These are phyloP conservation scores for Verticillium longisporum DNA, from an alignment of 2,329 filamentous ascomycete genomes.

Conservation along the genomic window DNA sequence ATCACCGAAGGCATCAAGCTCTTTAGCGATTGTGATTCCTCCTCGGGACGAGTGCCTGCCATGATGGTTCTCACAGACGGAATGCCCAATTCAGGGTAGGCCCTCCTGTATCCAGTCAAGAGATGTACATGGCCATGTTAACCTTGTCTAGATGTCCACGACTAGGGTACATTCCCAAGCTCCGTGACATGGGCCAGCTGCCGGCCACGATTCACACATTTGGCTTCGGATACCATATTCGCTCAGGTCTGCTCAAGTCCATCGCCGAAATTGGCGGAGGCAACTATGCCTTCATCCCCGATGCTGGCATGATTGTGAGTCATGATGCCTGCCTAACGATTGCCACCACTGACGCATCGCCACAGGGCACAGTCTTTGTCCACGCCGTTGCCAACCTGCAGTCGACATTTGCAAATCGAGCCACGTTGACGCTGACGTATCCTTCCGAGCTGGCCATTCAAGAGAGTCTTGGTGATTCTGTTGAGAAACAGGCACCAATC, in stretches of 20 bases:
- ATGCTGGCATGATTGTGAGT: constrained; percentile 51
- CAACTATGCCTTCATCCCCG: constrained; percentile 55
- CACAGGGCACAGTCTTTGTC: constrained; percentile 50
- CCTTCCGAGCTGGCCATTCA: constrained; percentile 26
- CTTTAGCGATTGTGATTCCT: constrained; percentile 26
- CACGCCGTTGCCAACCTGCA: constrained; percentile 57
- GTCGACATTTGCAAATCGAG: constrained; percentile 46
- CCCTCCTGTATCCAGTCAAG: too few relatives aligned
- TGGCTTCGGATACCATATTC: constrained; percentile 43
- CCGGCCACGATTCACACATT: constrained; percentile 44
- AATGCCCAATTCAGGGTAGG: constrained; percentile 37
- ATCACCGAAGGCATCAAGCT: constrained; percentile 42
- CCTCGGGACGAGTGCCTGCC: constrained; percentile 33
- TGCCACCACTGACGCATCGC: constrained; percentile 3
- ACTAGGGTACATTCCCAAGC: constrained; percentile 47
- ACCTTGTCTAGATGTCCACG: constrained; percentile 30
- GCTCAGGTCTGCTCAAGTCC: constrained; percentile 49
- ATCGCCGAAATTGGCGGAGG: constrained; percentile 51
- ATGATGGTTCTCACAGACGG: constrained; percentile 50
- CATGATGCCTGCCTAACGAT: background rate
- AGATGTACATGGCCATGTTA: too few relatives aligned
- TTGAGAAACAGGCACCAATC: constrained; percentile 21
- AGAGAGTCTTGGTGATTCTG: constrained; percentile 29
- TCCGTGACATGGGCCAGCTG: constrained; percentile 31
- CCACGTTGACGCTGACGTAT: constrained; percentile 34